Evolutionary conservation across 345 rosid species (phyloP).

Genomic region (Firmiana major): DNA sequence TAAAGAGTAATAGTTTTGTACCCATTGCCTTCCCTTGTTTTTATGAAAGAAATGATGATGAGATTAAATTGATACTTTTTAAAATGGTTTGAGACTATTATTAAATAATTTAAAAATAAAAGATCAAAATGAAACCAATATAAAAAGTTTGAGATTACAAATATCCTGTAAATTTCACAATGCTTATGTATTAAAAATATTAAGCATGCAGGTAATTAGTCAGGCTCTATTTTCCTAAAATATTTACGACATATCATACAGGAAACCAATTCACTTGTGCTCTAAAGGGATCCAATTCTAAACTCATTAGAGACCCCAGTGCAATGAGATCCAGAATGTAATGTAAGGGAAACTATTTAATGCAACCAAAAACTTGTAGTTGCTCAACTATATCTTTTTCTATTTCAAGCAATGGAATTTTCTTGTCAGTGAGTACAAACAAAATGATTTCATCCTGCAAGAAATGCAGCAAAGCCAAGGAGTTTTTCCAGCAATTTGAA

Average conservation of each 20-base stretch:
- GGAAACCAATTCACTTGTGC: neutral
- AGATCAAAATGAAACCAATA: no score
- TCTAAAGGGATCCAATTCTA: slow-evolving; percentile 1
- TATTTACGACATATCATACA: neutral
- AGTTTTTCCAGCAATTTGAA: neutral
- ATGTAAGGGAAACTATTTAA: neutral
- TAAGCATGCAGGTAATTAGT: neutral
- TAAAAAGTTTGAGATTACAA: no score
- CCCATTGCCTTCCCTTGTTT: no score
- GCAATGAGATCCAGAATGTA: neutral
- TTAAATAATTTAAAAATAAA: no score
- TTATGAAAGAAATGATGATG: no score
- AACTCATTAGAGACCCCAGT: neutral
- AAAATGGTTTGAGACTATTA: no score
- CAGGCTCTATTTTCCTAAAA: neutral
- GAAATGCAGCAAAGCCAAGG: neutral
- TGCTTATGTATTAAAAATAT: neutral
- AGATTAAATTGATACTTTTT: no score
- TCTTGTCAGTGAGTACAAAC: neutral
- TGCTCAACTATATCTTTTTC: neutral
- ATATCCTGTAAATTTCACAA: no score
- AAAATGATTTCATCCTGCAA: neutral
- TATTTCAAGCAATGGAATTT: neutral
- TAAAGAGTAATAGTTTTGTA: no score
- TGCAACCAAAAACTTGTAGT: neutral